Base-by-base conservation (phyloP, 768 basidiomycete genomes). In the Phaffia australis region DNA sequence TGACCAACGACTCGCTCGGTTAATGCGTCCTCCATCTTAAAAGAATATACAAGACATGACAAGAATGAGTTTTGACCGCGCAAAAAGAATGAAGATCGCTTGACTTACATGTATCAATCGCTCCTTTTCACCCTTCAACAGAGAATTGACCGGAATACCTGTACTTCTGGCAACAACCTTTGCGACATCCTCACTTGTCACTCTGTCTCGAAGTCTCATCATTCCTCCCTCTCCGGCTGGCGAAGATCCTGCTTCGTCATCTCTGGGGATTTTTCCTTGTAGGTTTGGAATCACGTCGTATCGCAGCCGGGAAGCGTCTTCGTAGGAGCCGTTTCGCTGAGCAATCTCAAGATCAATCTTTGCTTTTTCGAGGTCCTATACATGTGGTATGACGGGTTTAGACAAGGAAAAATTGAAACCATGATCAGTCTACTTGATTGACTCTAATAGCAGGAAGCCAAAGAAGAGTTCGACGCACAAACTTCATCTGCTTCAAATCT, bases 1-100 rank as follows among this genome's bases (percentile, higher is more conserved):
- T 98, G 94, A 1, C 94, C 92, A 3, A 98, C 86, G 9, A 98
- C 87, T 0, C 88, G 82, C 63, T 81, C 75, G 30, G 79, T 78
- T 19, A 97, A 80, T 0, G 81, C 78, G 46, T 88, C 86, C 75
- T 97, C 93, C 91, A 97, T 95, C 87, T 90, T 71, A 3, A 91
- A 56, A 46, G 6, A 48, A 66, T 19, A 64, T 25, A 46, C 2
- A 21, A n/a, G 29, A 42, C 8, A 57, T 3, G 49, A 27, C 9
- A 4, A 16, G 50, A 47, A 25, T 54, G 50, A 25, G 14, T 2
- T n/a, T 3, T 21, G 3, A 5, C 54, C 30, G 62, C 23, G 21
- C n/a, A 47, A 46, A 52, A 54, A 47, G 42, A 6, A 32, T 1
- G 1, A 27, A 49, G 62, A 71, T 25, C 56, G 52, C 49, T 16